phyloP scores from a whole-genome alignment of 1,284 basidiomycete genomes.

The Leccinum insigne region DNA sequence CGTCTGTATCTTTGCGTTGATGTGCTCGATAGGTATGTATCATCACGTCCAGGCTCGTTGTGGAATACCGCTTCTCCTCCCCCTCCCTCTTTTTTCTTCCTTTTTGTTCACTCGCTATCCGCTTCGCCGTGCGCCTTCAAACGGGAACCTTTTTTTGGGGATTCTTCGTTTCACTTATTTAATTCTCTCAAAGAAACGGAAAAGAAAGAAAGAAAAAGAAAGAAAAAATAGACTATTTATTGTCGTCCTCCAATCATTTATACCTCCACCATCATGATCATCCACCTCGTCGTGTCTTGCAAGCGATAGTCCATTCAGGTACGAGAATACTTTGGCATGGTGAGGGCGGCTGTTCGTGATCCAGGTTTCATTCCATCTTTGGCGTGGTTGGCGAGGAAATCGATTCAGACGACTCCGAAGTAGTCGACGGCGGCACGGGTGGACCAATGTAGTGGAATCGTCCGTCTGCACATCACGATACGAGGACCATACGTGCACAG shows the following conservation, averaged over 20 bases:
- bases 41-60: not conserved
- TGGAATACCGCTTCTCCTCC: not conserved
- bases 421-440: constrained; percentile 24
- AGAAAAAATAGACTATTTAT: not conserved
- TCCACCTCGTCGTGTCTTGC: not conserved
- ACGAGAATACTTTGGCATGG: not conserved
- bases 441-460: constrained; percentile 42
- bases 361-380: constrained; percentile 15
- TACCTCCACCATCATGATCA: not conserved
- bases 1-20: not conserved
- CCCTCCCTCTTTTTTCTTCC: not conserved
- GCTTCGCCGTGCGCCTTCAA: not conserved
- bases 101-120: constrained; percentile 6
- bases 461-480: constrained; percentile 34
- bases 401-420: not conserved
- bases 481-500: not conserved
- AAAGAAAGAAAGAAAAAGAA: not conserved
- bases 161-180: not conserved
- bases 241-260: not conserved
- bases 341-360: not conserved
- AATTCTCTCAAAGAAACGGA: not conserved
- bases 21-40: constrained; percentile 13
- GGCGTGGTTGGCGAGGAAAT: not conserved
- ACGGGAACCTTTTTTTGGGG: not conserved
- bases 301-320: not conserved